A percentile compares a stretch with the other conserved stretches of the same genome.
Conservation (phyloP, 441 rosid genomes). For the Theobroma grandiflorum region DNA sequence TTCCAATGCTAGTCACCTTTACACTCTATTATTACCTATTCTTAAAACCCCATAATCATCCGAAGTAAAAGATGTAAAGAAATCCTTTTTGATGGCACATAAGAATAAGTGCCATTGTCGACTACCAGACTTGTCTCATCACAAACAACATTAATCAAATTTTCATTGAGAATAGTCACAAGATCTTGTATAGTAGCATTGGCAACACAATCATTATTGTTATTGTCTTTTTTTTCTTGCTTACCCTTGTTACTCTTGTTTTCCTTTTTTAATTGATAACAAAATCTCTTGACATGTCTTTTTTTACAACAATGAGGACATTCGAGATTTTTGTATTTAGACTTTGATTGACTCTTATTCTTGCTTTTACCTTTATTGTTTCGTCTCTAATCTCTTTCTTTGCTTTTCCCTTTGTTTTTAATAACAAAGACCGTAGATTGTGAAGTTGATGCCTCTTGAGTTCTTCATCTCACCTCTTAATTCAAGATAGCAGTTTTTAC, state of each 20-base stretch:
- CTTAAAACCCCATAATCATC: constrained; percentile 11
- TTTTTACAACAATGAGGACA: not conserved
- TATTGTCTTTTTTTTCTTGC: not conserved
- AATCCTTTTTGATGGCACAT: not conserved
- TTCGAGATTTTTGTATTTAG: too few relatives aligned
- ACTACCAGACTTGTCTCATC: not conserved
- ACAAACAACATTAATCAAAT: not conserved
- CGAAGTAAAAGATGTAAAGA: not conserved
- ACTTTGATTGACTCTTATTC: too few relatives aligned
- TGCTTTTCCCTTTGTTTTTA: too few relatives aligned
- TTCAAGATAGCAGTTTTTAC: not conserved
- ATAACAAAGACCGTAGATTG: too few relatives aligned
- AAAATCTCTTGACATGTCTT: not conserved
- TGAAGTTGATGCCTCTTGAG: too few relatives aligned
- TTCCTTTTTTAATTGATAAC: not conserved
- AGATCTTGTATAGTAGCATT: not conserved
- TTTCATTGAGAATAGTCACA: not conserved
- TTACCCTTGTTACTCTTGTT: too few relatives aligned
- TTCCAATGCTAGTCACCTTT: not conserved
- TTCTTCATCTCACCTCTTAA: not conserved
- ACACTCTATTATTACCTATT: not conserved
- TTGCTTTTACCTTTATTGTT: too few relatives aligned
- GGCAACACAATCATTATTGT: not conserved
- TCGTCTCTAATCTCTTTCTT: too few relatives aligned
- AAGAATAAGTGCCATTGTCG: not conserved